Evolutionary conservation across 2,329 filamentous ascomycete genomes (phyloP), one percentile per base, ranked within the genome.

Genomic region (Colletotrichum sp.): DNA sequence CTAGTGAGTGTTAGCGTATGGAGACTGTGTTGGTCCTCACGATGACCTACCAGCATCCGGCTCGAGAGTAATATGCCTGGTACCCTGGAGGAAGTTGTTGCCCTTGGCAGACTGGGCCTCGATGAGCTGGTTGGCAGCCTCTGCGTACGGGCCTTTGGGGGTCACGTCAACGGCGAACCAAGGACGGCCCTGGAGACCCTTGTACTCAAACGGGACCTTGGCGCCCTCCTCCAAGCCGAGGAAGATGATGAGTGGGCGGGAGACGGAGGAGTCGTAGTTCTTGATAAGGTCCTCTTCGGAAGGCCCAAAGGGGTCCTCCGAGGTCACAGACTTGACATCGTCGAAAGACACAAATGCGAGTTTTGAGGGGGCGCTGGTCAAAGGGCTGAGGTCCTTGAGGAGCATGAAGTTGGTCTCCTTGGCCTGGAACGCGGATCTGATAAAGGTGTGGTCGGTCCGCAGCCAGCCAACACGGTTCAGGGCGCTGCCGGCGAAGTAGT

Each of bases 131-230:
- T 91, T 90, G 1, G 93, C 93, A 59, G 90, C 90, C 4, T 93
- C 91, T 73, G 90, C 91, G 44, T 92, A 86, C 5, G 88, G 88
- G 2, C 91, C 93, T 77, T 90, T 92, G 0, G 95, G 94, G 5
- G 96, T 98, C 24, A 98, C 90, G 83, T 99, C 97, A 15, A 99
- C 84, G 2, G 96, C 96, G 82, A 99, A 99, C 86, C 93, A 98
- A 2, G 97, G 96, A 65, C 90, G 89, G 5, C 96, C 97, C 39
- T 88, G 90, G 83, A 98, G 98, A 64, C 92, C 92, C 76, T 92
- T 92, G 81, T 93, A 94, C 75, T 88, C 81, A 68, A 94, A 90
- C 1, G 87, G 90, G 34, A 82, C 80, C 21, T 83, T 81, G 60
- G 83, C 78, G 79, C 84, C 85, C 80, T 98, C 95, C 79, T 98